phyloP scores from a whole-genome alignment of 108 stramenopile genomes.

The Fragilariopsis cylindrus region DNA sequence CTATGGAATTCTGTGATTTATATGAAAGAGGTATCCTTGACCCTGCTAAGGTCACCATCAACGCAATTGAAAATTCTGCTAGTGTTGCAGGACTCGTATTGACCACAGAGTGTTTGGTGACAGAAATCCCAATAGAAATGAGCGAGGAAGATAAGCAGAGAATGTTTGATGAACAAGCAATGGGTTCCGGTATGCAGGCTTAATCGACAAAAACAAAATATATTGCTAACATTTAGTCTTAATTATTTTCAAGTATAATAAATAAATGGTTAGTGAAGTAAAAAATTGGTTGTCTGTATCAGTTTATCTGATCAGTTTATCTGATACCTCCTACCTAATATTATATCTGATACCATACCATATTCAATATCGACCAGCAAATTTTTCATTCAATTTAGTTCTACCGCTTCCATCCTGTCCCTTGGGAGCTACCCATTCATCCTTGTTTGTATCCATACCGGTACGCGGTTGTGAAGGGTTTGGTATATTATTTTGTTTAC shows the following conservation, averaged over 20 bases:
- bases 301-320: too few relatives aligned
- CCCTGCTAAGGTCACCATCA: constrained; percentile 97
- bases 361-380: constrained; percentile 76
- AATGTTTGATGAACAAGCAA: constrained; percentile 80
- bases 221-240: background rate
- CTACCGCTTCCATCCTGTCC: constrained; percentile 78
- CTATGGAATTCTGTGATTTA: constrained; percentile 83
- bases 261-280: constrained; percentile 1
- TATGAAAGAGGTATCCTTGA: constrained; percentile 91
- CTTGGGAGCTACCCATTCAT: constrained; percentile 77
- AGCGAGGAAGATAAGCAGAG: constrained; percentile 75
- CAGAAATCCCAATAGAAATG: constrained; percentile 86
- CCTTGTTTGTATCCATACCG: constrained; percentile 51
- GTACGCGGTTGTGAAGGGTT: constrained; percentile 1
- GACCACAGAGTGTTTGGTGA: constrained; percentile 95
- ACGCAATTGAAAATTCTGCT: constrained; percentile 94
- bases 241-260: constrained; percentile 2
- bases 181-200: constrained; percentile 78
- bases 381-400: constrained; percentile 79
- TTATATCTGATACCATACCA: background rate
- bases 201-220: constrained; percentile 27
- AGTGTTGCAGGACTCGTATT: constrained; percentile 94
- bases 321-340: background rate
- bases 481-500: background rate
- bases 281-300: too few relatives aligned